These are phyloP conservation scores for Sporothrix variecibatus DNA, from an alignment of 2,329 filamentous ascomycete species.

Conservation along the genomic window DNA sequence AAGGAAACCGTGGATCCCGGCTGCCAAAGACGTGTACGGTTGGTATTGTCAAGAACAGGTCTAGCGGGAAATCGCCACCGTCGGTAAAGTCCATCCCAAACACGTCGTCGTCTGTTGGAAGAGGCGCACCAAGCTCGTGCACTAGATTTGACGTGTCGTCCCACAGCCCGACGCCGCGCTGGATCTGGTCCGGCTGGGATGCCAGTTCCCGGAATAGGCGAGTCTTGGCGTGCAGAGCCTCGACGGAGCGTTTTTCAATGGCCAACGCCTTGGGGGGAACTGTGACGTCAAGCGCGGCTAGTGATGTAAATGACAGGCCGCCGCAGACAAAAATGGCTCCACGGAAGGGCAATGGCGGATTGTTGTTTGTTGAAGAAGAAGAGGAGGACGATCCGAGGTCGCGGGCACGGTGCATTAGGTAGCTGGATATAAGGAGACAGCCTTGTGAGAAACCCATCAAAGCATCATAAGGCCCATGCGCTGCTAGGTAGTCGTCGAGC, in stretches of 20 bases:
- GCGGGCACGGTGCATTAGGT: slow-evolving; percentile 43
- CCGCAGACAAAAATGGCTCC: slow-evolving; percentile 47
- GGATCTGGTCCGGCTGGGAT: slow-evolving; percentile 35
- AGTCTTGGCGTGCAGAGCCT: slow-evolving; percentile 35
- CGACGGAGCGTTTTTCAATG: slow-evolving; percentile 35
- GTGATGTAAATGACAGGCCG: slow-evolving; percentile 39
- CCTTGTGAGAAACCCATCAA: slow-evolving; percentile 45
- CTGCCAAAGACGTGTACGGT: slow-evolving; percentile 42
- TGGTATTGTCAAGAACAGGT: slow-evolving; percentile 39
- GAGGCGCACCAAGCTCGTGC: slow-evolving; percentile 35
- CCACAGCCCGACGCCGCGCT: slow-evolving; percentile 40
- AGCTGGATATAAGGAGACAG: slow-evolving; percentile 43
- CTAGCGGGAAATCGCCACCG: slow-evolving; percentile 33
- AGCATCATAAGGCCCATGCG: slow-evolving; percentile 41
- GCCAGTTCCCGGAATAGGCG: slow-evolving; percentile 34
- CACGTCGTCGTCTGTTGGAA: slow-evolving; percentile 37
- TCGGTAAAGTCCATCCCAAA: slow-evolving; percentile 42
- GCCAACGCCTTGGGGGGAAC: slow-evolving; percentile 39
- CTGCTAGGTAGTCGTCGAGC: slow-evolving; percentile 40
- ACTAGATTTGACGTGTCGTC: slow-evolving; percentile 38
- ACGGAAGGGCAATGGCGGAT: slow-evolving; percentile 39
- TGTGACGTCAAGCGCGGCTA: slow-evolving; percentile 41
- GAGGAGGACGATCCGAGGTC: slow-evolving; percentile 31
- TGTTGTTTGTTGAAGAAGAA: slow-evolving; percentile 29
- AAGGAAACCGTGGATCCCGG: slow-evolving; percentile 43